Evolutionary conservation across 768 basidiomycete species (phyloP).

Genomic region (Pleurotus sapidus): DNA sequence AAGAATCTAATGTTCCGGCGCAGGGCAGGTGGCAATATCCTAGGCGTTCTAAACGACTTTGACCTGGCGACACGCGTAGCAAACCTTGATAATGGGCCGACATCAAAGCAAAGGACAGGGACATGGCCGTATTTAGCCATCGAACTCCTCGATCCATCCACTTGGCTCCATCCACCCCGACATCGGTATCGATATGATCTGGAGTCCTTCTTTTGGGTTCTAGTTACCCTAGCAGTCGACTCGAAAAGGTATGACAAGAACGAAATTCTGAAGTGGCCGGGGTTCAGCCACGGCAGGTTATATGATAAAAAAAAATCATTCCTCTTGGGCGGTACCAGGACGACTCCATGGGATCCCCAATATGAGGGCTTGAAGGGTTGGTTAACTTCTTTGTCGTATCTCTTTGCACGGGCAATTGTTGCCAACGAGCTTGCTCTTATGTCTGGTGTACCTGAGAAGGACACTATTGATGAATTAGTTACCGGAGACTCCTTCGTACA

Average conservation of each 20-base stretch:
- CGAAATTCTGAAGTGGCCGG: background rate
- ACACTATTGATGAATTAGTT: background rate
- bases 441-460: background rate
- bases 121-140: background rate
- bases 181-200: background rate
- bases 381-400: background rate
- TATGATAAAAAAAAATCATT: background rate
- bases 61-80: background rate
- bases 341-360: too few species aligned
- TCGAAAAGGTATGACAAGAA: background rate
- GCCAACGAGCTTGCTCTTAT: background rate
- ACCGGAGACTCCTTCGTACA: background rate
- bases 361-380: too few species aligned
- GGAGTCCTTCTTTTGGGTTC: constrained; percentile 1
- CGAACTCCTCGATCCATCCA: background rate
- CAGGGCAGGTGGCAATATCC: background rate
- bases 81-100: background rate
- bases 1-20: background rate
- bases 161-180: background rate
- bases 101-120: background rate
- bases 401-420: background rate
- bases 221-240: background rate
- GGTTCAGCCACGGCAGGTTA: too few species aligned
- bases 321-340: too few species aligned
- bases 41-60: constrained; percentile 3